Conservation (phyloP, 108 stramenopile genomes). For the Cyclotella choctawhatcheeana region DNA sequence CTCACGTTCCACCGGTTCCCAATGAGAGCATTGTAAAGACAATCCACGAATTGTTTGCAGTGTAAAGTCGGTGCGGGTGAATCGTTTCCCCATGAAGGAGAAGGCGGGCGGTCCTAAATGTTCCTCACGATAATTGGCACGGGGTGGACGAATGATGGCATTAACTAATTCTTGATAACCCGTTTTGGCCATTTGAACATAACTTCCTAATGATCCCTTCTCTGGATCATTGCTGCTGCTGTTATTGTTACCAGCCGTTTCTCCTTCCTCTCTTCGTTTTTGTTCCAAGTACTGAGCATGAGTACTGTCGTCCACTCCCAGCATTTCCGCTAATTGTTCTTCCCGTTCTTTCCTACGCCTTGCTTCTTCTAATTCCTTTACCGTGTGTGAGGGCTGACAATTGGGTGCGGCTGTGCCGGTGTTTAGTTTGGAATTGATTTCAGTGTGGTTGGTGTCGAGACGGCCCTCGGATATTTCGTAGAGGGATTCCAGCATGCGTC, state of each 20-base stretch:
- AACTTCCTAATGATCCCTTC: conserved; percentile 46
- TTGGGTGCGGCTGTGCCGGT: conserved; percentile 74
- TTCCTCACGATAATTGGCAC: conserved; percentile 63
- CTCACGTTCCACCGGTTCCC: conserved; percentile 92
- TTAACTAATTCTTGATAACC: conserved; percentile 48
- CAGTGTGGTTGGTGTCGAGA: conserved; percentile 39
- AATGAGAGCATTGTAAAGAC: conserved; percentile 91
- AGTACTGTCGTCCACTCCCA: conserved; percentile 41
- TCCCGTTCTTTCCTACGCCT: conserved; percentile 35
- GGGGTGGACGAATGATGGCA: conserved; percentile 79
- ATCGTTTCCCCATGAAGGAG: conserved; percentile 84
- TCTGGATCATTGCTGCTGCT: conserved; percentile 13
- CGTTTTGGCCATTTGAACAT: conserved; percentile 70
- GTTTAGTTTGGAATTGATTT: conserved; percentile 70
- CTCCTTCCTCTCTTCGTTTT: not conserved
- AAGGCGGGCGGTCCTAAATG: conserved; percentile 85
- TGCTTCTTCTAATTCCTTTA: conserved; percentile 28
- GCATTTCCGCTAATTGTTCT: conserved; percentile 35
- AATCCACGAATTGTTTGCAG: conserved; percentile 90
- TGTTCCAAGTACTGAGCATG: conserved; percentile 36
- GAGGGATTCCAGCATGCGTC: conserved; percentile 43
- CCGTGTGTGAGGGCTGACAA: conserved; percentile 81
- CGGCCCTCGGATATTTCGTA: conserved; percentile 48
- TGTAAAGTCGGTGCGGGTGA: conserved; percentile 93
- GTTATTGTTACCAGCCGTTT: not conserved